A percentile compares a stretch with the other conserved stretches of the same genome.
phyloP scores from a whole-genome alignment of 805 yeast genomes.

The Candida ulmi region DNA sequence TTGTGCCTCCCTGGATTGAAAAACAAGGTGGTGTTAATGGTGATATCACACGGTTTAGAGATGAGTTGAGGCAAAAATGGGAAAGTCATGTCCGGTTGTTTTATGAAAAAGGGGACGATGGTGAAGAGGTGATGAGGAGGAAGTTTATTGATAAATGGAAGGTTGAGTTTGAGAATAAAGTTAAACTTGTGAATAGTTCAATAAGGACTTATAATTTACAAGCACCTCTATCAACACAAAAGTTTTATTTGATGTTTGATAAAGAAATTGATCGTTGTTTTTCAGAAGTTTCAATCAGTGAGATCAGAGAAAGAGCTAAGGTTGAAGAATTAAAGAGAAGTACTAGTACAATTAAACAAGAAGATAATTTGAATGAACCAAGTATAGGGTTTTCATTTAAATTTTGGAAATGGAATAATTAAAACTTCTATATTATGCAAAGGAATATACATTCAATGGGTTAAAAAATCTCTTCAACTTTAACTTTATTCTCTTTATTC shows the following conservation, averaged over 20 bases:
- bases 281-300: slow-evolving; percentile 23
- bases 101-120: slow-evolving; percentile 7
- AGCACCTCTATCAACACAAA: slow-evolving; percentile 57
- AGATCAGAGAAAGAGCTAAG: slow-evolving; percentile 3
- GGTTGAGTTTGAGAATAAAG: slow-evolving; percentile 23
- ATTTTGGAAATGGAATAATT: slow-evolving; percentile 6
- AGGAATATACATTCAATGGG: neutral
- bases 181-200: slow-evolving; percentile 39
- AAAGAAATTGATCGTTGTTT: slow-evolving; percentile 39
- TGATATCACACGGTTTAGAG: slow-evolving; percentile 43
- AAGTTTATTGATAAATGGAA: slow-evolving; percentile 14
- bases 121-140: slow-evolving; percentile 7
- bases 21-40: slow-evolving; percentile 53
- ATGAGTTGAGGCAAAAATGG: slow-evolving; percentile 38
- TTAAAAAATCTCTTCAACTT: slow-evolving; percentile 2
- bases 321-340: neutral
- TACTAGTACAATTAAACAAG: neutral
- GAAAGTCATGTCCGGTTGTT: slow-evolving; percentile 11
- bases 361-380: neutral
- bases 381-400: neutral
- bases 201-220: slow-evolving; percentile 57
- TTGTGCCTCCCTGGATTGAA: slow-evolving; percentile 88
- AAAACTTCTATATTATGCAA: neutral
- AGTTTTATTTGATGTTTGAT: slow-evolving; percentile 41
- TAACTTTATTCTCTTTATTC: slow-evolving; percentile 11